Conservation (phyloP, 73 alveolate species). For the Paramecium bursaria region DNA sequence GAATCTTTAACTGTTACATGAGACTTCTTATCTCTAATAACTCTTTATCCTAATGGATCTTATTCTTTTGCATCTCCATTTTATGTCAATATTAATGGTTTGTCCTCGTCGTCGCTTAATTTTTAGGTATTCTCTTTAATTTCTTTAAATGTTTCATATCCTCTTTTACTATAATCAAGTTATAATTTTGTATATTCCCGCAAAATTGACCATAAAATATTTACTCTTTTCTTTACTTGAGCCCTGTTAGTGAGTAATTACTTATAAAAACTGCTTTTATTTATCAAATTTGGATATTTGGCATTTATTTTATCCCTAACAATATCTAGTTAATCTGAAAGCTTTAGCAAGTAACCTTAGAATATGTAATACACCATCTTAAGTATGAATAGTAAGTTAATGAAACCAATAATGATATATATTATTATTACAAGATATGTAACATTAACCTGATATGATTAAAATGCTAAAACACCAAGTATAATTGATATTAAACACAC, state of each 20-base stretch:
- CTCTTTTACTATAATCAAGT: too few species aligned
- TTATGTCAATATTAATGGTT: too few species aligned
- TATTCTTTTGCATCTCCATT: too few species aligned
- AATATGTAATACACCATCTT: conserved; percentile 8
- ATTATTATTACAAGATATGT: neutral
- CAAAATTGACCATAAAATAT: conserved; percentile 19
- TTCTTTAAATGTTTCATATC: too few species aligned
- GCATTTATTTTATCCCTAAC: neutral
- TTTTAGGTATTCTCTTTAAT: too few species aligned
- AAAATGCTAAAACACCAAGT: conserved; percentile 39
- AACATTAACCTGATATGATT: too few species aligned
- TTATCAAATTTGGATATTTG: conserved; percentile 3
- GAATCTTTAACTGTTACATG: too few species aligned
- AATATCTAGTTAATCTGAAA: conserved; percentile 29
- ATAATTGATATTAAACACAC: neutral
- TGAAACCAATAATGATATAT: conserved; percentile 6
- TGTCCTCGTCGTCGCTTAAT: too few species aligned
- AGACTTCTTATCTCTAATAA: too few species aligned
- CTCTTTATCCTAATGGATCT: too few species aligned
- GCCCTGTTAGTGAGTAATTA: conserved; percentile 17
- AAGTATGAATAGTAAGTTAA: neutral
- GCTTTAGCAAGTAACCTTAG: neutral
- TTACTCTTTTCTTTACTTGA: conserved; percentile 5
- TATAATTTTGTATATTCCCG: too few species aligned
- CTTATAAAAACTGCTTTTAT: neutral